These are phyloP conservation scores for Arachnomyces sp. DNA, from an alignment of 2,329 filamentous ascomycete species.

Conservation along the genomic window DNA sequence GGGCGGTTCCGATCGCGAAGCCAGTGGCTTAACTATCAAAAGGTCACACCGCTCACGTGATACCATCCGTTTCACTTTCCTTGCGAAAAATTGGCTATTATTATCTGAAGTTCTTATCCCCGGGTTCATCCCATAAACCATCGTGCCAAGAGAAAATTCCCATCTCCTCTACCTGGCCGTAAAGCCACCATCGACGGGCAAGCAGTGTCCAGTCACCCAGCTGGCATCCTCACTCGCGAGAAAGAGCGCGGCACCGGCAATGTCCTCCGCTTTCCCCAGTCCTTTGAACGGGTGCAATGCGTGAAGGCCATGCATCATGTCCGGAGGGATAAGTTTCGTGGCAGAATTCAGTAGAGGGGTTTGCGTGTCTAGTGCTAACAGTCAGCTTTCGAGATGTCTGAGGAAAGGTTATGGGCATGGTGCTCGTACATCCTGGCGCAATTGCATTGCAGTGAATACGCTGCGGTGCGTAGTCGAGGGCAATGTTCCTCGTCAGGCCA, in stretches of 20 bases:
- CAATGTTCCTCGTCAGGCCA: too few species aligned
- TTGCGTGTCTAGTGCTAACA: neutral
- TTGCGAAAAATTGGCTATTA: too few species aligned
- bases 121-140: too few species aligned
- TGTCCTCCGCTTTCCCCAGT: constrained; percentile 25
- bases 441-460: constrained; percentile 44
- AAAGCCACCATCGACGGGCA: constrained; percentile 43
- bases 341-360: constrained; percentile 1
- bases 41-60: too few species aligned
- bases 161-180: constrained; percentile 9
- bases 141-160: too few species aligned
- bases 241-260: constrained; percentile 37
- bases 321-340: constrained; percentile 11
- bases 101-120: too few species aligned
- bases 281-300: constrained; percentile 21
- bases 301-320: constrained; percentile 10
- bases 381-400: constrained; percentile 3
- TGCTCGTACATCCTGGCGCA: constrained; percentile 43
- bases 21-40: too few species aligned
- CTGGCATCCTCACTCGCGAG: constrained; percentile 41
- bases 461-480: neutral
- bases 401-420: constrained; percentile 7
- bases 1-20: too few species aligned
- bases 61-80: too few species aligned
- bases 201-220: constrained; percentile 39